Evolutionary conservation across 495 filamentous ascomycete genomes (phyloP).

Genomic region (Hypoxylon lenormandii): DNA sequence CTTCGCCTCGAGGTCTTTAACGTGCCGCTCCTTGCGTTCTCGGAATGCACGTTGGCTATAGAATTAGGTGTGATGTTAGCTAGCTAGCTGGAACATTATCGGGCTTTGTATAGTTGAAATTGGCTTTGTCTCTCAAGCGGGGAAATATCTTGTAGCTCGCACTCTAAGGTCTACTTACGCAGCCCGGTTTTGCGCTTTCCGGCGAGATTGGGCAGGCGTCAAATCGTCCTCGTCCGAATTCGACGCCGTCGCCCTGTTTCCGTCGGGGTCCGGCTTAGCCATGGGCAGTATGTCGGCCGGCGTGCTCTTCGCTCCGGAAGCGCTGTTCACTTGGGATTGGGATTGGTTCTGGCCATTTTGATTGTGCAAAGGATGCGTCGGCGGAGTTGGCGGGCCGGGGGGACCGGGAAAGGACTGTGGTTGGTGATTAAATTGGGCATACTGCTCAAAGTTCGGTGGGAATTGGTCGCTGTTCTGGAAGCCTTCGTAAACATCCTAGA

Average conservation of each 20-base stretch:
- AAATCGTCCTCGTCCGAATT: conserved; percentile 70
- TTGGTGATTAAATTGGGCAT: conserved; percentile 56
- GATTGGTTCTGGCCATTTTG: conserved; percentile 44
- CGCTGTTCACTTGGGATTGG: conserved; percentile 50
- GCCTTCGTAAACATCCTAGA: conserved; percentile 61
- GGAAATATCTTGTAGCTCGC: not conserved
- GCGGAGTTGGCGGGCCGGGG: conserved; percentile 62
- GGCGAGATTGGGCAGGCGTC: conserved; percentile 82
- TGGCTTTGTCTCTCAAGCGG: not conserved
- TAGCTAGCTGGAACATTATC: not conserved
- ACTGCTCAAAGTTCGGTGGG: conserved; percentile 59
- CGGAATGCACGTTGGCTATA: conserved; percentile 92
- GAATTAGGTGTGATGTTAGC: conserved; percentile 23
- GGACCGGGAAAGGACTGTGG: conserved; percentile 55
- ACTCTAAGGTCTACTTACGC: conserved; percentile 73
- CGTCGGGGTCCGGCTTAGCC: conserved; percentile 55
- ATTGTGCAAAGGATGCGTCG: conserved; percentile 46
- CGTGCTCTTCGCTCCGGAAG: conserved; percentile 37
- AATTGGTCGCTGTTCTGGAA: conserved; percentile 60
- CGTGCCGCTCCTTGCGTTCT: conserved; percentile 93
- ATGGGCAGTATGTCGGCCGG: conserved; percentile 52
- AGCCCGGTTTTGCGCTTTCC: conserved; percentile 96
- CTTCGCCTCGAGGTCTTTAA: conserved; percentile 90
- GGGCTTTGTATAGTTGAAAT: not conserved
- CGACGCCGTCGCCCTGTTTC: conserved; percentile 55